Base-by-base conservation (phyloP, 106 monocot species). In the Phalaenopsis equestris region DNA sequence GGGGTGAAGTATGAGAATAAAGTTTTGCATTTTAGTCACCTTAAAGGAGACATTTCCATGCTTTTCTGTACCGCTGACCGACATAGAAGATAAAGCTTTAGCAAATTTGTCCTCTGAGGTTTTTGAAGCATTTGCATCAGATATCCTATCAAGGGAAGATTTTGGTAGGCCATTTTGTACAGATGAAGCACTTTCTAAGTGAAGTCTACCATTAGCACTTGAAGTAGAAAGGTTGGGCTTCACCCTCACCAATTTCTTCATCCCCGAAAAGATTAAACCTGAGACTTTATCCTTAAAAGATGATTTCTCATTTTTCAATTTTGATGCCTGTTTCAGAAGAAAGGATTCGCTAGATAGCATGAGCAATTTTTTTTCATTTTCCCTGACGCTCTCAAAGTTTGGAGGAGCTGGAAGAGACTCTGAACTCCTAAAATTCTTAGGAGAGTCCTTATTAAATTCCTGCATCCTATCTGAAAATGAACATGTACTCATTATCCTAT, bases 231-330 rank as follows among this genome's bases (percentile, higher is more conserved):
- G 58, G 79, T 36, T 38, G 75, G 61, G 38, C 81, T 80, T 93
- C 15, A 83, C 88, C 88, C 67, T 88, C 43, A n/a, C 75, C 8
- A 79, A 46, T 75, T 90, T 92, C 77, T 86, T 97, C 82, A 49
- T 89, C 76, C 70, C 90, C n/a, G 88, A 86, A 46, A 86, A 91
- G 75, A 96, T 87, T 58, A 96, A 86, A 80, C 81, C 90, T 48
- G 91, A 93, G 42, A 96, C 84, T 79, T 89, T 96, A 43, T 87
- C 89, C 79, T 85, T 97, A 30, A 97, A 89, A 49, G 73, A 90
- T 74, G 78, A 84, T 76, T 86, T 97, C 55, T 78, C 82, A 70
- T 81, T 82, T 55, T 92, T 93, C 10, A 82, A 43, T 72, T 89
- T 84, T 73, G 79, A 55, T 24, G 57, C 56, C 43, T 73, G 83